Evolutionary conservation across 495 filamentous ascomycete species (phyloP).

Genomic region (Neurospora sp.): DNA sequence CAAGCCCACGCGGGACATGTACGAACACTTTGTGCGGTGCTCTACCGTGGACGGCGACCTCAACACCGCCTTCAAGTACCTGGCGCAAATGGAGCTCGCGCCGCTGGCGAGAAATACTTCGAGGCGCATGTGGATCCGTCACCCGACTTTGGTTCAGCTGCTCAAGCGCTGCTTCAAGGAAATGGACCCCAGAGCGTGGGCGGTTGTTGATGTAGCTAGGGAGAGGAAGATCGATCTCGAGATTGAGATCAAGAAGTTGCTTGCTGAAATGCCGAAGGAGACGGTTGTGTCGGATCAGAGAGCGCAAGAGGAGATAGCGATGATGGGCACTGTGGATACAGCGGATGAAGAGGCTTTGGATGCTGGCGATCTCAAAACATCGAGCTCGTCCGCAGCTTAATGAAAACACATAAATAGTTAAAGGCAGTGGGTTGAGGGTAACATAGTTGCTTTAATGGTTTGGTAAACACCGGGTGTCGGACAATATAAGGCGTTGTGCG

Average conservation of each 20-base stretch:
- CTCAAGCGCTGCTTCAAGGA: constrained; percentile 30
- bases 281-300: neutral
- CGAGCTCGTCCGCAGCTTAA: neutral
- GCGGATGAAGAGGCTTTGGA: neutral
- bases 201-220: constrained; percentile 27
- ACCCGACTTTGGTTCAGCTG: constrained; percentile 25
- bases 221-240: constrained; percentile 18
- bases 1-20: constrained; percentile 48
- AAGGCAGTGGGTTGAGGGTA: neutral
- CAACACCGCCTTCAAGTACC: constrained; percentile 48
- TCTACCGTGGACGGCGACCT: constrained; percentile 45
- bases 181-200: constrained; percentile 36
- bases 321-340: neutral
- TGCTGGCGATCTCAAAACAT: neutral
- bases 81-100: constrained; percentile 42
- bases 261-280: neutral
- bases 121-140: constrained; percentile 27
- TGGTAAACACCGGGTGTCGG: neutral
- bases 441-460: neutral
- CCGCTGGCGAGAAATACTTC: neutral
- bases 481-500: neutral
- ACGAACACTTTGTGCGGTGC: constrained; percentile 59
- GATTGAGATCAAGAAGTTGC: constrained; percentile 5
- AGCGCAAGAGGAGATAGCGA: neutral
- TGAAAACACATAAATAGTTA: neutral